Conservation (phyloP, 139 green algal genomes). For the Chlamydomonas incerta region DNA sequence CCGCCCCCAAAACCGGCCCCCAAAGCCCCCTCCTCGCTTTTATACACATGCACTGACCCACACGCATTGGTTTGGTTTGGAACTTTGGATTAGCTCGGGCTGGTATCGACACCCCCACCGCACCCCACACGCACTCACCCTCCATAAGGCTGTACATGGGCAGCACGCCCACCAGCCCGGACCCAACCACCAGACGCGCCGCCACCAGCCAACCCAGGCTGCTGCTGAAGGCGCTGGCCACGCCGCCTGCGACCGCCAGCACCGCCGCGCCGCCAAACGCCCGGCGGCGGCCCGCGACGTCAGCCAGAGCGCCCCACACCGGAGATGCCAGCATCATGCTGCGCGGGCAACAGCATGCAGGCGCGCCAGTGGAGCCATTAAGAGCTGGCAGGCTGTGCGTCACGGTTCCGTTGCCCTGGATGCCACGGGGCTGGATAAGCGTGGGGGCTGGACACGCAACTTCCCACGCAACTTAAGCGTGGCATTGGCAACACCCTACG, state of each 20-base stretch:
- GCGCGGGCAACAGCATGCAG: no score
- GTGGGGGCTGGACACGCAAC: no score
- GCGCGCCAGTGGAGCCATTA: no score
- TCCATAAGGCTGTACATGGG: conserved; percentile 26
- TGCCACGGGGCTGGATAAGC: no score
- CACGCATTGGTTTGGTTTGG: no score
- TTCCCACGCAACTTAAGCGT: no score
- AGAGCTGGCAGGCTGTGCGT: no score
- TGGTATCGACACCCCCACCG: no score
- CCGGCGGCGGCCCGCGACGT: conserved; percentile 31
- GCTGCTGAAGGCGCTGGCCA: background rate
- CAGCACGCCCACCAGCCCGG: conserved; percentile 26
- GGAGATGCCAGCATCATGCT: conserved; percentile 81
- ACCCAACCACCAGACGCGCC: conserved; percentile 11
- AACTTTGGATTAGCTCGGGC: no score
- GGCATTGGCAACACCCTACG: no score
- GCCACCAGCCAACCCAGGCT: background rate
- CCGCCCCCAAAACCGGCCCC: background rate
- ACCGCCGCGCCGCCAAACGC: conserved; percentile 1
- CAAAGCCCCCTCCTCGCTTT: background rate
- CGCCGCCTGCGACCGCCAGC: background rate
- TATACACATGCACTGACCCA: no score
- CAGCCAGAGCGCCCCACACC: conserved; percentile 68
- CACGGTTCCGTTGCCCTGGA: no score
- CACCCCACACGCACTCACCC: background rate